Percentiles rank a stretch among this genome's conserved stretches.
Evolutionary conservation across 768 basidiomycete genomes (phyloP).

Genomic region (Termitomyces heimii): DNA sequence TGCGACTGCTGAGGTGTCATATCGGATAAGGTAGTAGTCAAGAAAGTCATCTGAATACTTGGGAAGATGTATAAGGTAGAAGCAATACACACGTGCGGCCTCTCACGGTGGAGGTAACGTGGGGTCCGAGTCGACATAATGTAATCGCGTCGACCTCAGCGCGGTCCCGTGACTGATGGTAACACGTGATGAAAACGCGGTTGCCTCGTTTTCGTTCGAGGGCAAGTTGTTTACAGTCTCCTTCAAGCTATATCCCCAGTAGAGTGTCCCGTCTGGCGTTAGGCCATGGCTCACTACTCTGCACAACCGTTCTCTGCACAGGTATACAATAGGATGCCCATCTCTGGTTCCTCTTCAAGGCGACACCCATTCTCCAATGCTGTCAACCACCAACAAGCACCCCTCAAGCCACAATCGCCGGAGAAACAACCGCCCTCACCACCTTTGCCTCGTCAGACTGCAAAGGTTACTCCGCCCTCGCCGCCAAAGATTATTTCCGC

Average conservation of each 20-base stretch:
- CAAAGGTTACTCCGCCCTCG: conserved; percentile 74
- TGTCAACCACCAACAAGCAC: conserved; percentile 21
- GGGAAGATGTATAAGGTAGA: too few species aligned
- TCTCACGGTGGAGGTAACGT: too few species aligned
- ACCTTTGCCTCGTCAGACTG: conserved; percentile 77
- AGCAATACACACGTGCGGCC: too few species aligned
- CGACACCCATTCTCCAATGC: conserved; percentile 26
- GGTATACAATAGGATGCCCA: conserved; percentile 22
- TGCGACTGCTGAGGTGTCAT: too few species aligned
- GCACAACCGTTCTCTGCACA: conserved; percentile 17
- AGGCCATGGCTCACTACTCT: conserved; percentile 24
- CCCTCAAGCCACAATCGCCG: conserved; percentile 21
- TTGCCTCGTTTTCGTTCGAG: conserved; percentile 16
- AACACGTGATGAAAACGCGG: conserved; percentile 19
- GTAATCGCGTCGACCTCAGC: conserved; percentile 6
- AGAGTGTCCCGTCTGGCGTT: conserved; percentile 19
- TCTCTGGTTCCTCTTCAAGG: conserved; percentile 19
- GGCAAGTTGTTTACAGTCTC: conserved; percentile 2
- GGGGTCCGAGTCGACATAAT: too few species aligned
- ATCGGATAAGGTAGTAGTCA: too few species aligned
- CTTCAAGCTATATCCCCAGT: not conserved
- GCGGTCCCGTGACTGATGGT: conserved; percentile 15
- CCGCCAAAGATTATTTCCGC: conserved; percentile 75
- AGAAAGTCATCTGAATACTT: not conserved
- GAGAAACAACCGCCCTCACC: conserved; percentile 43